Evolutionary conservation across 2,329 filamentous ascomycete species (phyloP), one percentile per base, ranked within the genome.

Genomic region (Ceratocystis eucalypticola): DNA sequence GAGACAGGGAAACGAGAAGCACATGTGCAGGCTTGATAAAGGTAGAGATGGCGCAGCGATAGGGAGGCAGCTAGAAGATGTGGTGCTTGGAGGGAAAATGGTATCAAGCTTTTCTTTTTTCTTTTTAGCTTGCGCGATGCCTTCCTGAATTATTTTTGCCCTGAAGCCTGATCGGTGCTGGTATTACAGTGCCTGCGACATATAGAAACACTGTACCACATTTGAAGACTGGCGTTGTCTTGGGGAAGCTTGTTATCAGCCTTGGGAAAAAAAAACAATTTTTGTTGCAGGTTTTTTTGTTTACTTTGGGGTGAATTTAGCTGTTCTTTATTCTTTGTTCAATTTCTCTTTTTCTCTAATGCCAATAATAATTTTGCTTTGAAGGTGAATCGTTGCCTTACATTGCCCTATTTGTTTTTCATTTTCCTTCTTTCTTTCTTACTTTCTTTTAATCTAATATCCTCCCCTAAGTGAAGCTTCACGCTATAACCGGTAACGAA

Each of bases 401-500:
- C 4, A 15, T 37, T 61, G n/a, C 33, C n/a, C 8, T 20, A 15
- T 30, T 33, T 48, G n/a, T 30, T 8, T 28, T 28, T 28, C 15
- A 7, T 17, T 25, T 57, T 20, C 10, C 5, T 8, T 10, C 25
- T 8, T 28, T 59, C 17, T 44, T 28, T 59, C 17, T 30, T n/a
- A n/a, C 48, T 61, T n/a, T 28, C 55, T 63, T n/a, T 20, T 63
- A 53, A 15, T 64, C 44, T 64, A 30, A 12, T 15, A 41, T 33
- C 22, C 37, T 22, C 17, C 30, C 48, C 7, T 1, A 53, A 25
- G n/a, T n/a, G 10, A 25, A 22, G 25, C 20, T 37, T 41, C 37
- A 41, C 3, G 37, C 12, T 41, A 15, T 10, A 41, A 5, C 12
- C 10, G 37, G 10, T 4, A 15, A 12, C 37, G 3, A 41, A 41